These are phyloP conservation scores for Microbotryum scabiosae DNA, from an alignment of 1,284 basidiomycete genomes.

Conservation along the genomic window DNA sequence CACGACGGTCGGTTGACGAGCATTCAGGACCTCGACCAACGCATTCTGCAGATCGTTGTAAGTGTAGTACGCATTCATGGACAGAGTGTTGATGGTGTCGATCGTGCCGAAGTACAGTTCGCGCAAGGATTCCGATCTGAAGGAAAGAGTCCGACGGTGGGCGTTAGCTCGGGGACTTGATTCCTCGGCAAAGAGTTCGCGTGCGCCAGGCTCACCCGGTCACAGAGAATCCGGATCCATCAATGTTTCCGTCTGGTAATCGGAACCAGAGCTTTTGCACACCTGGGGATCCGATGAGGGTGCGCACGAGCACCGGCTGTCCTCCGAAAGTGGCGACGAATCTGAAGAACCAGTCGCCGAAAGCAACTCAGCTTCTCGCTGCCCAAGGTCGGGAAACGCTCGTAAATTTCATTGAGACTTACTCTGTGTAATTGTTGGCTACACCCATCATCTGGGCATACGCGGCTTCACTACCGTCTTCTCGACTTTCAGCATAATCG, in stretches of 20 bases:
- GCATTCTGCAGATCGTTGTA: slow-evolving; percentile 9
- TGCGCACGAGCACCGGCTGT: slow-evolving; percentile 19
- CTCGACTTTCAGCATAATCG: slow-evolving; percentile 11
- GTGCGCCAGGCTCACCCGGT: background rate
- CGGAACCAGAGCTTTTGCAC: slow-evolving; percentile 22
- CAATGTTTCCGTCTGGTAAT: slow-evolving; percentile 22
- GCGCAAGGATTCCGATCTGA: slow-evolving; percentile 8
- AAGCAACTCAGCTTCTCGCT: too few species aligned
- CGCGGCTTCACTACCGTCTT: slow-evolving; percentile 23
- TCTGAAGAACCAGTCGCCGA: too few species aligned
- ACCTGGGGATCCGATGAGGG: slow-evolving; percentile 10
- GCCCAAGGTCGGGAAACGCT: background rate
- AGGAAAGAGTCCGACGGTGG: too few species aligned
- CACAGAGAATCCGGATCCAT: slow-evolving; percentile 11
- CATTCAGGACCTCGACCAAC: slow-evolving; percentile 13
- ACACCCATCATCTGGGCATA: slow-evolving; percentile 17
- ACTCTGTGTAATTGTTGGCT: slow-evolving; percentile 3
- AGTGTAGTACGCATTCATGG: slow-evolving; percentile 9
- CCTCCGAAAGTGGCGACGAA: slow-evolving; percentile 20
- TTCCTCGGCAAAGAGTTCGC: too few species aligned
- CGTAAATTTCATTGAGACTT: background rate
- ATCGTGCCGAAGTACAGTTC: slow-evolving; percentile 21
- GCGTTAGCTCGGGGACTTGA: too few species aligned
- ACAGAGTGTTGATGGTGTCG: slow-evolving; percentile 4
- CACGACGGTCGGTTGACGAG: slow-evolving; percentile 9